phyloP scores from a whole-genome alignment of 176 grass and related monocot genomes.

The Metroxylon sagu region DNA sequence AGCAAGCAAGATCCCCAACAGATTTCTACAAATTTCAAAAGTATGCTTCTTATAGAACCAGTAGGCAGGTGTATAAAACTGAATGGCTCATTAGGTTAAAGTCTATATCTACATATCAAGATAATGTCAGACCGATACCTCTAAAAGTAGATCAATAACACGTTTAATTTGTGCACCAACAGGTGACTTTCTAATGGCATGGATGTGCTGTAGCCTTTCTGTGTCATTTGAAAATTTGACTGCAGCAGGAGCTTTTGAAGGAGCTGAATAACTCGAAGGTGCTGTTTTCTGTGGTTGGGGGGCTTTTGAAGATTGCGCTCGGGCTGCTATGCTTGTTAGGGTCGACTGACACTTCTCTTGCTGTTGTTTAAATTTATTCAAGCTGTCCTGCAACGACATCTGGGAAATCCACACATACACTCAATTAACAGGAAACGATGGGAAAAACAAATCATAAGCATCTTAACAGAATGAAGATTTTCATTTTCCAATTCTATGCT shows the following conservation, averaged over 20 bases:
- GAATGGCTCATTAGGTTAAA: too few relatives aligned
- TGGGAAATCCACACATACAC: constrained; percentile 6
- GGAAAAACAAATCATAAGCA: too few relatives aligned
- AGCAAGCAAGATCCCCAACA: too few relatives aligned
- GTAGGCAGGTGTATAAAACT: too few relatives aligned
- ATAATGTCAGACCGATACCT: constrained; percentile 32
- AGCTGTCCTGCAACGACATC: constrained; percentile 82
- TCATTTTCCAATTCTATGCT: too few relatives aligned
- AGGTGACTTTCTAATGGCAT: constrained; percentile 69
- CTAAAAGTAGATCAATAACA: constrained; percentile 72
- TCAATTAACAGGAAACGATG: too few relatives aligned
- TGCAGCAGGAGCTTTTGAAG: constrained; percentile 29
- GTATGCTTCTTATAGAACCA: too few relatives aligned
- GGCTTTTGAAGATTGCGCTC: constrained; percentile 32
- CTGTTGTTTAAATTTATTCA: constrained; percentile 80
- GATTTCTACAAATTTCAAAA: too few relatives aligned
- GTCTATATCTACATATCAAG: too few relatives aligned
- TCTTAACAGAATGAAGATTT: too few relatives aligned
- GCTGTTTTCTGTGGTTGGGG: constrained; percentile 34
- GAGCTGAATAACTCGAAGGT: constrained; percentile 31
- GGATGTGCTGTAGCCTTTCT: constrained; percentile 76
- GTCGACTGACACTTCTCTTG: constrained; percentile 79
- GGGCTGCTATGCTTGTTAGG: constrained; percentile 51
- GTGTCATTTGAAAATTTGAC: constrained; percentile 90
- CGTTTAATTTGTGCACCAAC: constrained; percentile 73